Conservation (phyloP, 345 rosid genomes). For the Geranium rotundifolium region DNA sequence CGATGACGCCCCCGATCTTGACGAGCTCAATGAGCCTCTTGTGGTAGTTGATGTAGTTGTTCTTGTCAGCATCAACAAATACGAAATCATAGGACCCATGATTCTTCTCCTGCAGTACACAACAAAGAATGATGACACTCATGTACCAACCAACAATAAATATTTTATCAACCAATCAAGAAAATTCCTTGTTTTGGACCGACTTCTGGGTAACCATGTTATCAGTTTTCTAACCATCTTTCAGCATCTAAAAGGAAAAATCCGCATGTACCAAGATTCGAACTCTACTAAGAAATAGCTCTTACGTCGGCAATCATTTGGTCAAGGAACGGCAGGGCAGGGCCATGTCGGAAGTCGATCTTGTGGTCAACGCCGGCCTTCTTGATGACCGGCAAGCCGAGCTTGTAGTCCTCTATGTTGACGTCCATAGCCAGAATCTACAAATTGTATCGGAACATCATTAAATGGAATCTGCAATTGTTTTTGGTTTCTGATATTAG, state of each 20-base stretch:
- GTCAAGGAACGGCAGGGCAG: slow-evolving; percentile 9
- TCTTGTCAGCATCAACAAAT: slow-evolving; percentile 98
- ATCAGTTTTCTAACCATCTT: too few relatives aligned
- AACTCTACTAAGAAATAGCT: too few relatives aligned
- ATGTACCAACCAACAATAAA: too few relatives aligned
- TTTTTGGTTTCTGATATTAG: too few relatives aligned
- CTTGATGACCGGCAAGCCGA: slow-evolving; percentile 30
- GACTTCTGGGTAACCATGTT: too few relatives aligned
- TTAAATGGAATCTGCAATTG: too few relatives aligned
- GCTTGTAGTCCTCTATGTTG: slow-evolving; percentile 14
- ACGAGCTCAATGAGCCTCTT: slow-evolving; percentile 71
- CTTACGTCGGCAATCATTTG: background rate
- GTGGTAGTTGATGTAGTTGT: slow-evolving; percentile 89
- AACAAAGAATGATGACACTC: background rate
- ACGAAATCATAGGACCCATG: slow-evolving; percentile 58
- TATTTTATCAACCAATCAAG: too few relatives aligned
- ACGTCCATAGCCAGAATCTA: slow-evolving; percentile 22
- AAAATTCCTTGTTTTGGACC: too few relatives aligned
- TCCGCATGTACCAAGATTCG: too few relatives aligned
- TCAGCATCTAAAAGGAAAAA: too few relatives aligned
- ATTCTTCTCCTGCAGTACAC: slow-evolving; percentile 43
- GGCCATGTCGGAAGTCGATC: slow-evolving; percentile 20
- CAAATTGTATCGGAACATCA: too few relatives aligned
- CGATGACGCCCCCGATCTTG: slow-evolving; percentile 81
- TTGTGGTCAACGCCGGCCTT: too few relatives aligned